Base-by-base conservation (phyloP, 163 green algal species). In the Scenedesmus sp. region DNA sequence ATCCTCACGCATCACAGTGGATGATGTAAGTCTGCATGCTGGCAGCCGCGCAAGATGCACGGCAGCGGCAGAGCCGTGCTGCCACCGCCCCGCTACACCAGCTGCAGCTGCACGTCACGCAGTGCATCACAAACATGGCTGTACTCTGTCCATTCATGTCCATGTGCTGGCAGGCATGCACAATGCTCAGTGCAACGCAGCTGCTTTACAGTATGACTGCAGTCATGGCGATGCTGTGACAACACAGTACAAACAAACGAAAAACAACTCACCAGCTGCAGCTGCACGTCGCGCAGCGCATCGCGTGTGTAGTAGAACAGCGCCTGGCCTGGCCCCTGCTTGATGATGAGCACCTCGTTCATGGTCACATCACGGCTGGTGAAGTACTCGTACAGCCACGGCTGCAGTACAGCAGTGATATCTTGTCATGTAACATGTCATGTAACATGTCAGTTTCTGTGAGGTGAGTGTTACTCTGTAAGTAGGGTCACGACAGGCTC, bases 301-400 rank as follows among this genome's bases (percentile, higher is more conserved):
- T 89, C 59, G 60, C 62, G 60, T 56, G 87, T 91, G 84, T 89
- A 89, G 87, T 86, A 91, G 87, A 91, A 86, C 55, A 86, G 52
- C 7, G 55, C 87, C 7, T 23, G 20, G 12, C 64, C 87, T 6
- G 90, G 87, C 0, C 82, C 76, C 4, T 89, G 52, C 67, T 92
- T 90, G 52, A 94, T 23, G 34, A 94, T 87, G 15, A 94, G 60
- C 82, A 94, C 94, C 88, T 95, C 94, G 56, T 95, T 95, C 90
- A 94, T 87, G 46, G 92, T 94, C 9, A 94, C 87, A 79, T 95
- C 94, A 5, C 90, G 88, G 77, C 87, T 91, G 1, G 89, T 88
- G 84, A 94, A 94, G 92, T 94, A 94, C 52, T 94, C 82, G n/a
- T 81, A 56, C 60, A 93, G 88, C 84, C 81, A 93, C 8, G 57